These are phyloP conservation scores for Venturia nashicola DNA, from an alignment of 2,329 filamentous ascomycete genomes.

Conservation along the genomic window DNA sequence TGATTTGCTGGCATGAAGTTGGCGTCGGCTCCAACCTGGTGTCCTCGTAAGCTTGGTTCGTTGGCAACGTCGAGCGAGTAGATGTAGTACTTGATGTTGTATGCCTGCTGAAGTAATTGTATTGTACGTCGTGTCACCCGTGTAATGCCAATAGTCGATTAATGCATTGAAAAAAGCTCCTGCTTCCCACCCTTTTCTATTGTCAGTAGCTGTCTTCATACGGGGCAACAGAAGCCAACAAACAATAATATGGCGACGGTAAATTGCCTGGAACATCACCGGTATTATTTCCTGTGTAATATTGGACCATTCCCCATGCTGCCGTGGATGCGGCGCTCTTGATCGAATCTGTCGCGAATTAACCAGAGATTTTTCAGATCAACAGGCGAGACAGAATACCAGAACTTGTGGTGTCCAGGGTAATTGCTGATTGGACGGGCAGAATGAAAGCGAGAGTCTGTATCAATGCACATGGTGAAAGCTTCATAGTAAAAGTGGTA, in stretches of 20 bases:
- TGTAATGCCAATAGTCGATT: conserved; percentile 32
- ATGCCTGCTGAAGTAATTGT: conserved; percentile 29
- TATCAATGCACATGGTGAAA: not conserved
- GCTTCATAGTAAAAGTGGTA: not conserved
- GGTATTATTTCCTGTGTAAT: conserved; percentile 38
- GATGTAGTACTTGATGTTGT: conserved; percentile 22
- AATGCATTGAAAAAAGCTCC: conserved; percentile 28
- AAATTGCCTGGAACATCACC: conserved; percentile 38
- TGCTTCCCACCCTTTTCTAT: conserved; percentile 23
- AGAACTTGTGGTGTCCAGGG: conserved; percentile 3
- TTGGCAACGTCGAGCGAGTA: no score
- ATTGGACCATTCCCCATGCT: conserved; percentile 49
- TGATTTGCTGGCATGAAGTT: conserved; percentile 28
- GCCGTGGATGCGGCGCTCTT: conserved; percentile 49
- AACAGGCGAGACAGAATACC: not conserved
- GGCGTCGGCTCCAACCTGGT: conserved; percentile 27
- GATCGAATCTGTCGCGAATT: conserved; percentile 41
- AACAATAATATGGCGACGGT: conserved; percentile 33
- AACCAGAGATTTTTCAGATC: not conserved
- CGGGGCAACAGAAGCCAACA: conserved; percentile 47
- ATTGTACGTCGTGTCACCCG: conserved; percentile 29
- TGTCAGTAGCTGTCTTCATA: conserved; percentile 21
- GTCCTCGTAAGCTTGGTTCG: not conserved
- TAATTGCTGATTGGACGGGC: conserved; percentile 7
- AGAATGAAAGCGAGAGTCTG: not conserved